Evolutionary conservation across 1,284 basidiomycete species (phyloP), one percentile per base, ranked within the genome.

Genomic region (Rhodofomes roseus): DNA sequence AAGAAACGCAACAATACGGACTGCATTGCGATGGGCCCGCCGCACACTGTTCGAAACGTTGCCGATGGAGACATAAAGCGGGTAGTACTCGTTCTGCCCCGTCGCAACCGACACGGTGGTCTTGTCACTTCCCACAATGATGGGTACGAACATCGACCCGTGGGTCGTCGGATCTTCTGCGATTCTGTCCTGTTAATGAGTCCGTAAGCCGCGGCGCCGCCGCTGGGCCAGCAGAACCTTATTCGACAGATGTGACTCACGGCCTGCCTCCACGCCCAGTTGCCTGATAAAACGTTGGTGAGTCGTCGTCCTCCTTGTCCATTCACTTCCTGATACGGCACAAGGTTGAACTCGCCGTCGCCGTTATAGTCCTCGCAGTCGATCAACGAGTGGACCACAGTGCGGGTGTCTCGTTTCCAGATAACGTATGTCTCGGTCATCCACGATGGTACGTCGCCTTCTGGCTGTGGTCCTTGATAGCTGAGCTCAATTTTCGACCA

Each of bases 381-480:
- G 2, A 69, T 55, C 55, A 68, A 61, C 1, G 56, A 39, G 2
- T 27, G 58, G 1, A 62, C 22, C 7, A 66, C 46, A 0, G 20
- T 34, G 2, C 27, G 61, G 2, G 64, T 51, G 60, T 79, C 66
- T 0, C 71, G 67, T 61, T 62, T 75, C 66, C 71, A 78, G 0
- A 81, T 67, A 4, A 75, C 66, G 60, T 76, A 77, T 1, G 62
- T 52, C 11, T 64, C 59, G 0, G 46, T 57, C 73, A 72, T 78
- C 78, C 78, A 80, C 0, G 63, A 11, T 0, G 74, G 65, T 0
- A 59, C 27, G 25, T 65, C 54, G 0, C 34, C 57, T 0, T 50
- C 50, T 1, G 65, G 64, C 14, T 27, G 2, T 0, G 54, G 43
- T 0, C 57, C 62, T 0, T 22, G 14, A 27, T 66, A 62, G 1